Evolutionary conservation across 225 moss, liverwort and hornwort species (phyloP).

Genomic region (Physcomitrium patens): DNA sequence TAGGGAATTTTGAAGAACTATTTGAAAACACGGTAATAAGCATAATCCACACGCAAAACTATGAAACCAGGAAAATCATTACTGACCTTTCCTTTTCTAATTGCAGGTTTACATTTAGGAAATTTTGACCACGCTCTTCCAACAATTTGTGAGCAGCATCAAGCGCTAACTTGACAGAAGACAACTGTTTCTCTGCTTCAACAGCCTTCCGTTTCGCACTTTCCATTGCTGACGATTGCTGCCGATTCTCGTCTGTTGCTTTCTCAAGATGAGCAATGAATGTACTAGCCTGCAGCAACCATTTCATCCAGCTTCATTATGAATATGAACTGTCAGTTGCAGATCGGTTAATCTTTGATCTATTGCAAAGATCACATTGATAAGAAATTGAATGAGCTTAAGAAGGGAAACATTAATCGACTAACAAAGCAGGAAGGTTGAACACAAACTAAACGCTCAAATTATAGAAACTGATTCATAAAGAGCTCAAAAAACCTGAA

Average conservation of each 20-base stretch:
- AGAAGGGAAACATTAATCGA: neutral
- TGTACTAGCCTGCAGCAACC: slow-evolving; percentile 47
- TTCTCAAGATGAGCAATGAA: slow-evolving; percentile 62
- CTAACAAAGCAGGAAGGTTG: too few species aligned
- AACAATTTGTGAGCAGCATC: slow-evolving; percentile 55
- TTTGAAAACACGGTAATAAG: neutral
- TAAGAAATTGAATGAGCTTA: neutral
- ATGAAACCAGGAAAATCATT: too few species aligned
- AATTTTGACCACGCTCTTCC: slow-evolving; percentile 57
- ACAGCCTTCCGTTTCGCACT: slow-evolving; percentile 52
- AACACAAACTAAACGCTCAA: too few species aligned
- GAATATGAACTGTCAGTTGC: neutral
- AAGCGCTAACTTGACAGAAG: slow-evolving; percentile 44
- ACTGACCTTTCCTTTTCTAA: slow-evolving; percentile 66
- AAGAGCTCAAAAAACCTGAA: too few species aligned
- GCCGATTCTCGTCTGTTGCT: slow-evolving; percentile 63
- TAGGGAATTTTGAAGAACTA: neutral
- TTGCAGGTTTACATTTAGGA: slow-evolving; percentile 50
- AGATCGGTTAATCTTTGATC: neutral
- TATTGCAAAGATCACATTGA: slow-evolving; percentile 1
- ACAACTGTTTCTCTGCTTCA: slow-evolving; percentile 59
- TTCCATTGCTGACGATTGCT: slow-evolving; percentile 51
- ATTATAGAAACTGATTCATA: too few species aligned
- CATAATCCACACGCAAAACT: too few species aligned
- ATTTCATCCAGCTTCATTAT: neutral